Base-by-base conservation (phyloP, 768 basidiomycete genomes). In the Tulasnella sp. region DNA sequence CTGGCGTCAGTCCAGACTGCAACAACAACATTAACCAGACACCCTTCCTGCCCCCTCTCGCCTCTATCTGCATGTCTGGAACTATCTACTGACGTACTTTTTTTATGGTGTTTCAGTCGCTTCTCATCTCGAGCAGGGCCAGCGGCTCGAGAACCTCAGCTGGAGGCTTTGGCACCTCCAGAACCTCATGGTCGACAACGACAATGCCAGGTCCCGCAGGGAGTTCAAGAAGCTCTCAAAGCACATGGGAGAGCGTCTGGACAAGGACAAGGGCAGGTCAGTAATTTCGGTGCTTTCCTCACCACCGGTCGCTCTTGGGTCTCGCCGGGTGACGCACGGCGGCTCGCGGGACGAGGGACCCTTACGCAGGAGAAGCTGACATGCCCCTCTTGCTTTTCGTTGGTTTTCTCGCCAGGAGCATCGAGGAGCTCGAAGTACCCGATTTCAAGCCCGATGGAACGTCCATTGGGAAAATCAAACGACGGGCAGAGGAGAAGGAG, bases 111-210 rank as follows among this genome's bases (percentile, higher is more conserved):
- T 74, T 48, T 55, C 40, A 87, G 94, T 95, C 80, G 93, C 93
- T 74, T 90, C 92, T 84, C 94, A 90, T 86, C 92, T 95, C 83
- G 94, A 95, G 86, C 77, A 79, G 48, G 94, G 94, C 70, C 92
- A 93, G 83, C 88, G 94, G 77, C 92, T 95, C 83, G 94, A 95
- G 88, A 95, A 95, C 88, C 85, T 95, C 85, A 92, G 91, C 81
- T 95, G 94, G 94, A 90, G 94, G 83, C 88, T 95, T 84, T 95
- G 94, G 94, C 93, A 95, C 83, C 90, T 95, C 73, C 94, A 95
- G 86, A 93, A 91, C 82, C 89, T 95, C 81, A 95, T 95, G 86
- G 93, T 95, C 85, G 93, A 95, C 85, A 88, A 91, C 79, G 94
- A 95, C 88, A 94, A 94, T 80, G 93, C 94, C 61, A 92, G 90